These are phyloP conservation scores for Aspergillus sp. DNA, from an alignment of 2,329 filamentous ascomycete species.

Conservation along the genomic window DNA sequence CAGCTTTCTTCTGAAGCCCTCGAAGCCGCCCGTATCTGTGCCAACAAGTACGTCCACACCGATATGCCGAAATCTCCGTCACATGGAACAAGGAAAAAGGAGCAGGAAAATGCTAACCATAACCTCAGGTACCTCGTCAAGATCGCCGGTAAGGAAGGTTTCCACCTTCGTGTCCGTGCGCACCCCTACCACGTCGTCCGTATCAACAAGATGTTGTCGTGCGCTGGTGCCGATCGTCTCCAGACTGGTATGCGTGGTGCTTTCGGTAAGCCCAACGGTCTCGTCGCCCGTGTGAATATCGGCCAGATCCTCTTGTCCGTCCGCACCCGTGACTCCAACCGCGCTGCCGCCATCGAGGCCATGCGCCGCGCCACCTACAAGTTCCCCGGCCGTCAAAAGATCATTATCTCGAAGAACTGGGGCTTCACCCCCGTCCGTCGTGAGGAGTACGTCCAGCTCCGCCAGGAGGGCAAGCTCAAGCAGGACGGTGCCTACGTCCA, in stretches of 20 bases:
- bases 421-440: constrained; percentile 97
- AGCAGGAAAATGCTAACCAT: neutral
- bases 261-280: constrained; percentile 98
- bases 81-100: neutral
- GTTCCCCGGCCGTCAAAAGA: constrained; percentile 99
- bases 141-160: constrained; percentile 61
- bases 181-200: constrained; percentile 99
- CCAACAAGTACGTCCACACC: constrained; percentile 72
- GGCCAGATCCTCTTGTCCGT: constrained; percentile 97
- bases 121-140: constrained; percentile 57
- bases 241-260: constrained; percentile 99
- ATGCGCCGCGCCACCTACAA: constrained; percentile 99
- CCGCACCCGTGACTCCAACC: constrained; percentile 92
- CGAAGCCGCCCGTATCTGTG: constrained; percentile 99
- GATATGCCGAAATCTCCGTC: neutral
- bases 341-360: constrained; percentile 89
- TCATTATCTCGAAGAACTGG: constrained; percentile 99
- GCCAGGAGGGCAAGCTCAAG: constrained; percentile 86
- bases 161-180: constrained; percentile 67
- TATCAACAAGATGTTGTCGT: constrained; percentile 99
- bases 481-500: constrained; percentile 99
- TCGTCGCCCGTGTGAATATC: constrained; percentile 99
- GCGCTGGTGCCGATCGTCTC: constrained; percentile 99
- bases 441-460: constrained; percentile 94
- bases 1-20: constrained; percentile 99